Evolutionary conservation across 305 asterid genomes (phyloP), one percentile per base, ranked within the genome.

Genomic region (Fraxinus velutina): DNA sequence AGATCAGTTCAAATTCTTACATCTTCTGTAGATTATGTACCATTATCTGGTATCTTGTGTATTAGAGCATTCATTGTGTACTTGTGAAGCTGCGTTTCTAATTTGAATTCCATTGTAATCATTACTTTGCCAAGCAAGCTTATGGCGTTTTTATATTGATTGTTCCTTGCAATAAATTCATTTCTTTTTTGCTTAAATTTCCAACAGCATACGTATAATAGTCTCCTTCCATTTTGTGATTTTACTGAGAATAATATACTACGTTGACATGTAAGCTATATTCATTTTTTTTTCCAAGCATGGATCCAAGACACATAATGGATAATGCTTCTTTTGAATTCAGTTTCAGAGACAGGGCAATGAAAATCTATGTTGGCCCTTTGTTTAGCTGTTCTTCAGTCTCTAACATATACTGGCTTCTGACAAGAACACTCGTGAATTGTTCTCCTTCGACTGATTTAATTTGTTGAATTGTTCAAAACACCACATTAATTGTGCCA

Each of bases 331-430:
- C 27, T 6, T 29, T 32, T 13, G 9, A 29, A 24, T 29, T 37
- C 75, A 29, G 42, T 70, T 15, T 24, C 75, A n/a, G 42, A 15
- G 75, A 32, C 75, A 30, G 13, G 42, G 17, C 13, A 30, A 70
- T 70, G 75, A 32, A 70, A 5, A 8, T 30, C 24, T 70, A 17
- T 55, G 15, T 32, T 32, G 44, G 75, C 12, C 12, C 44, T 70
- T 70, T 66, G 37, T 70, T 29, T 13, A 32, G 24, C 34, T 57
- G 66, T 57, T 76, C 68, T 47, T 34, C 21, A 6, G 24, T 17
- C 66, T 55, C 66, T 52, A 55, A 70, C n/a, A 27, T 76, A 70
- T 72, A 72, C 17, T 44, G 64, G 77, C 80, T 80, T 77, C 73
- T 60, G 80, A 50, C n/a, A 50, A 80, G 47, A 72, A 37, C 33